Percentiles rank a stretch among this genome's conserved stretches.
Conservation (phyloP, 2,329 filamentous ascomycete genomes). For the Fusarium humuli region DNA sequence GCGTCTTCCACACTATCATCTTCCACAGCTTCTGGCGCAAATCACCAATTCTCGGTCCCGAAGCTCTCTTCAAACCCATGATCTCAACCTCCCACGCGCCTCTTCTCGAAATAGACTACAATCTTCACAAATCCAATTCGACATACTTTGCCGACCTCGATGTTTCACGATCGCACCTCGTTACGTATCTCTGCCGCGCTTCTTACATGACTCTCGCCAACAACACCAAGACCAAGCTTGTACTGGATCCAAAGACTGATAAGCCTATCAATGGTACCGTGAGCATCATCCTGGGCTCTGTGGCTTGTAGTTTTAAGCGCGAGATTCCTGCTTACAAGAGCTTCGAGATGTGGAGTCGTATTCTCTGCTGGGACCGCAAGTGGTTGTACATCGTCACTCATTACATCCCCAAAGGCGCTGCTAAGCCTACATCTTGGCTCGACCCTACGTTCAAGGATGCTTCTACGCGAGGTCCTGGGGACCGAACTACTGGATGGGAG, state of each 20-base stretch:
- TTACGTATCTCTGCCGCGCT: slow-evolving; percentile 73
- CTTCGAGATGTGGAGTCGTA: slow-evolving; percentile 79
- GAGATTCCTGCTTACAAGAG: slow-evolving; percentile 77
- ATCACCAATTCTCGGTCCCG: slow-evolving; percentile 62
- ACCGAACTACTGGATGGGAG: slow-evolving; percentile 61
- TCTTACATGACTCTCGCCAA: slow-evolving; percentile 65
- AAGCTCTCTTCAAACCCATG: slow-evolving; percentile 78
- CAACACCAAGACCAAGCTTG: slow-evolving; percentile 63
- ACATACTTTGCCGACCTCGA: slow-evolving; percentile 92
- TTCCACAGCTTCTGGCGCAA: slow-evolving; percentile 65
- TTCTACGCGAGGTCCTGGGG: slow-evolving; percentile 54
- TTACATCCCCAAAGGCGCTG: slow-evolving; percentile 73
- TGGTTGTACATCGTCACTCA: slow-evolving; percentile 83
- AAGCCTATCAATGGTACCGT: slow-evolving; percentile 65
- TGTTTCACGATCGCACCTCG: slow-evolving; percentile 82
- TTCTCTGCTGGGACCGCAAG: slow-evolving; percentile 82
- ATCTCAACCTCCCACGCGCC: slow-evolving; percentile 75
- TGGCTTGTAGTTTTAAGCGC: slow-evolving; percentile 77
- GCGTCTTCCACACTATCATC: slow-evolving; percentile 68
- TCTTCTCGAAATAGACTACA: slow-evolving; percentile 85
- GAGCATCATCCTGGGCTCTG: slow-evolving; percentile 76
- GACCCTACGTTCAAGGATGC: slow-evolving; percentile 58
- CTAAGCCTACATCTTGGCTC: slow-evolving; percentile 66
- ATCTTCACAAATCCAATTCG: slow-evolving; percentile 83
- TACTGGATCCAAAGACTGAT: slow-evolving; percentile 61